Evolutionary conservation across 1,284 basidiomycete species (phyloP).

Genomic region (Irpex sp.): DNA sequence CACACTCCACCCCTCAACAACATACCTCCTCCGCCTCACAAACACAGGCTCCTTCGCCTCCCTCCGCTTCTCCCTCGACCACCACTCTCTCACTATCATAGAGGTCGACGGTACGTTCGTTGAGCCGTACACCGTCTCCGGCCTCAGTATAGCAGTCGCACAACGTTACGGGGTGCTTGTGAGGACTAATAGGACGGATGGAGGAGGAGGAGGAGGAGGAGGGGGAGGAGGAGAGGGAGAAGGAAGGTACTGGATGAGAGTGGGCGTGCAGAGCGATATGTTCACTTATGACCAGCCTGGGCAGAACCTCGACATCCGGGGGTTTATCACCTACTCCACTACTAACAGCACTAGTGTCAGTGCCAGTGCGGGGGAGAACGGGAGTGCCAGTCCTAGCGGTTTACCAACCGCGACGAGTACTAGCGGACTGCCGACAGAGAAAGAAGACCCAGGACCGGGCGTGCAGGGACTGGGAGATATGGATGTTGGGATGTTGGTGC

Average conservation of each 20-base stretch:
- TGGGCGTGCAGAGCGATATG: slow-evolving; percentile 31
- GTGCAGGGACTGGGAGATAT: slow-evolving; percentile 13
- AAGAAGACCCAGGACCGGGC: slow-evolving; percentile 12
- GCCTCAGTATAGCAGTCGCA: too few relatives aligned
- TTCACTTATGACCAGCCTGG: slow-evolving; percentile 31
- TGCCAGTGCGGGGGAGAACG: too few relatives aligned
- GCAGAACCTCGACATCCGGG: slow-evolving; percentile 29
- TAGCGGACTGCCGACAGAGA: too few relatives aligned
- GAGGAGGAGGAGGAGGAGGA: too few relatives aligned
- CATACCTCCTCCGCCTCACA: slow-evolving; percentile 48
- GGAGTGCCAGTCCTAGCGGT: too few relatives aligned
- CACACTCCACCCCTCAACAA: slow-evolving; percentile 24
- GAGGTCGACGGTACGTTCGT: slow-evolving; percentile 43
- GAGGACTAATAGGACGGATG: too few relatives aligned
- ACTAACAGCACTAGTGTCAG: too few relatives aligned
- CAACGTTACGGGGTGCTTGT: slow-evolving; percentile 45
- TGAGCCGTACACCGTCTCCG: slow-evolving; percentile 29
- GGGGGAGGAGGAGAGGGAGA: too few relatives aligned
- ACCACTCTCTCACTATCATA: slow-evolving; percentile 38
- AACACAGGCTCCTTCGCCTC: slow-evolving; percentile 42
- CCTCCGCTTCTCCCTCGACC: slow-evolving; percentile 39
- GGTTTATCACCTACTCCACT: too few relatives aligned
- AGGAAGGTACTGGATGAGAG: slow-evolving; percentile 35
- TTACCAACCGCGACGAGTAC: too few relatives aligned
- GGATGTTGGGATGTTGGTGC: slow-evolving; percentile 22